A percentile compares a stretch with the other conserved stretches of the same genome.
These are phyloP conservation scores for Juglanconis sp. DNA, from an alignment of 2,329 filamentous ascomycete genomes.

Conservation along the genomic window DNA sequence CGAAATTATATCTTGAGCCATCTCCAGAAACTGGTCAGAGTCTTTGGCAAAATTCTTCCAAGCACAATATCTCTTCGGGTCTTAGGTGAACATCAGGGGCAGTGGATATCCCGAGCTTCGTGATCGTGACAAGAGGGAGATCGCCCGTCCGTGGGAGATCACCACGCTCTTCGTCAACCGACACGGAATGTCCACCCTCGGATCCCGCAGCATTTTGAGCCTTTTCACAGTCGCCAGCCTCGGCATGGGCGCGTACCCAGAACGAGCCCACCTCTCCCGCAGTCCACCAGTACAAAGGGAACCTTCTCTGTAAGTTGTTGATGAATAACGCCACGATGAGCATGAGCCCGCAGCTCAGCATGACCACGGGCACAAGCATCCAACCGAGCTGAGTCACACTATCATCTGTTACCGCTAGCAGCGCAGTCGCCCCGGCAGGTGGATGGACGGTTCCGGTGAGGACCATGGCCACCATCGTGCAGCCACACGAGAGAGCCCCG, in stretches of 20 bases:
- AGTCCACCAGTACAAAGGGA: constrained; percentile 71
- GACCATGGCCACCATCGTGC: constrained; percentile 62
- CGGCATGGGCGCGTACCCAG: constrained; percentile 13
- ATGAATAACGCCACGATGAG: constrained; percentile 58
- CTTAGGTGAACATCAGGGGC: constrained; percentile 1
- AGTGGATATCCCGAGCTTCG: constrained; percentile 1
- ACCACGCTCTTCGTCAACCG: not conserved
- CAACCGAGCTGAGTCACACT: constrained; percentile 59
- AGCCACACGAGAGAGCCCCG: constrained; percentile 62
- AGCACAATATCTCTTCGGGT: constrained; percentile 4
- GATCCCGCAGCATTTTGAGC: not conserved
- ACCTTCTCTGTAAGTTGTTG: constrained; percentile 67
- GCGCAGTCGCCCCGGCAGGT: constrained; percentile 70
- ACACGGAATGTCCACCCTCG: not conserved
- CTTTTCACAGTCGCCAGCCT: not conserved
- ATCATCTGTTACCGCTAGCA: constrained; percentile 62
- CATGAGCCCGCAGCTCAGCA: constrained; percentile 61
- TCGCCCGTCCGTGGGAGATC: not conserved
- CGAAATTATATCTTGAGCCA: not conserved
- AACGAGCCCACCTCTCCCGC: constrained; percentile 33
- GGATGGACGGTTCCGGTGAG: constrained; percentile 71
- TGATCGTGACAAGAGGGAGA: not conserved
- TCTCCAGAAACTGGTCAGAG: not conserved
- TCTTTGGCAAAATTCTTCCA: constrained; percentile 6
- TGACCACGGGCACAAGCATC: constrained; percentile 61